A percentile compares a stretch with the other conserved stretches of the same genome.
Conservation (phyloP, 331 rosid genomes). For the Malus hybrid region DNA sequence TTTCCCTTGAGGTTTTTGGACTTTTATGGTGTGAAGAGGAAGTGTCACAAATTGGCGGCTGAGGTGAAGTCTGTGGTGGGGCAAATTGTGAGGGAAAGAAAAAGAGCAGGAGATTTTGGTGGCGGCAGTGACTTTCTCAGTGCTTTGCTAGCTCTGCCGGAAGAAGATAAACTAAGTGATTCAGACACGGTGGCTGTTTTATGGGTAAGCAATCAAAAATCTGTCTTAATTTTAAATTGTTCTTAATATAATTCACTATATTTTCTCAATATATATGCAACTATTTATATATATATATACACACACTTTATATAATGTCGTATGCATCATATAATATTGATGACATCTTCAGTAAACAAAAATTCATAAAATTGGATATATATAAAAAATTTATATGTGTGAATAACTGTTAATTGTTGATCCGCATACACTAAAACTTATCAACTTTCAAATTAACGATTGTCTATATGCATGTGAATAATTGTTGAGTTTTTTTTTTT, state of each 20-base stretch:
- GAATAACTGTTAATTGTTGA: too few relatives aligned
- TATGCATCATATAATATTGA: background rate
- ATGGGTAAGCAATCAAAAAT: slow-evolving; percentile 46
- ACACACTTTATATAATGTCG: background rate
- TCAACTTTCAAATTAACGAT: background rate
- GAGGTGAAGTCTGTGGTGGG: slow-evolving; percentile 43
- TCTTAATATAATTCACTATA: background rate
- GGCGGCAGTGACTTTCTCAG: slow-evolving; percentile 60
- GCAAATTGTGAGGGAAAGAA: slow-evolving; percentile 48
- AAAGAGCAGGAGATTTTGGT: slow-evolving; percentile 4
- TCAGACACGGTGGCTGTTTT: slow-evolving; percentile 72
- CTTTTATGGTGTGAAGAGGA: slow-evolving; percentile 69
- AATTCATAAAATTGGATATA: background rate
- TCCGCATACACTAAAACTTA: background rate
- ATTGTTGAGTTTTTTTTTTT: too few relatives aligned
- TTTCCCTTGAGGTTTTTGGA: slow-evolving; percentile 60
- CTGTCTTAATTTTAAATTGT: background rate
- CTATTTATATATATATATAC: background rate
- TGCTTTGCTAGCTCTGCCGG: slow-evolving; percentile 55
- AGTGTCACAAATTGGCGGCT: slow-evolving; percentile 55
- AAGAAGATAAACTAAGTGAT: slow-evolving; percentile 47
- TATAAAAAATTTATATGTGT: too few relatives aligned
- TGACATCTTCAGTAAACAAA: background rate
- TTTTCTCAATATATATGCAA: background rate
- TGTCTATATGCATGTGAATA: background rate